Base-by-base conservation (phyloP, 1,284 basidiomycete species). In the Cutaneotrichosporon spelunceum region DNA sequence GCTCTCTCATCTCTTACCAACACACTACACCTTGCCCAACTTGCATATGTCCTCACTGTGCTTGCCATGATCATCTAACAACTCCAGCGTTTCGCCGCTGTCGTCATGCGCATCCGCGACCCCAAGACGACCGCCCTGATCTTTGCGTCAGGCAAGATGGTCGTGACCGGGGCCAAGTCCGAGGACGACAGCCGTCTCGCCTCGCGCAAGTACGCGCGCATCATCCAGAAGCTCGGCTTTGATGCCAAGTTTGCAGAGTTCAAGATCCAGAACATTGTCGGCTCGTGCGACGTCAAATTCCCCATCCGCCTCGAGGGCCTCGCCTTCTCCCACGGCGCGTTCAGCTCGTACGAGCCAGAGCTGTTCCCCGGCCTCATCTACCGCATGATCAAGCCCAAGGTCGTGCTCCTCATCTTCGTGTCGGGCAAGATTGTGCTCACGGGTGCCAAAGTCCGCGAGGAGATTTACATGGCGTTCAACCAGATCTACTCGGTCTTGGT, bases 91-190 rank as follows among this genome's bases (percentile, higher is more conserved):
- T 99, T 99, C 82, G 96, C 96, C 68, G 96, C 96, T 64, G 96
- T 99, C 68, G 99, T 99, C 81, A 99, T 99, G 96, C 92, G 96
- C 81, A 99, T 99, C 76, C 93, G 96, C 72, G 95, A 99, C 74
- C 96, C 96, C 61, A 99, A 99, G 84, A 99, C 96, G 61, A 99
- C 96, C 45, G 96, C 96, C 13, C 87, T 99, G 68, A 99, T 99
- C 80, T 99, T 99, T 80, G 96, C 96, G 30, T 97, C 93, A 58
- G 96, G 96, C 78, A 99, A 99, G 86, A 99, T 99, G 92, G 96
- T 99, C 76, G 95, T 98, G 63, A 99, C 96, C 26, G 96, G 96
- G 78, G 96, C 96, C 59, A 99, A 99, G 85, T 93, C 90, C 36
- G 96, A 99, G 81, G 96, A 99, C 79, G 95, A 99, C 77, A 94